Percentiles rank a stretch among this genome's conserved stretches.
These are phyloP conservation scores for Chaetomium sp. DNA, from an alignment of 2,329 filamentous ascomycete genomes.

Conservation along the genomic window DNA sequence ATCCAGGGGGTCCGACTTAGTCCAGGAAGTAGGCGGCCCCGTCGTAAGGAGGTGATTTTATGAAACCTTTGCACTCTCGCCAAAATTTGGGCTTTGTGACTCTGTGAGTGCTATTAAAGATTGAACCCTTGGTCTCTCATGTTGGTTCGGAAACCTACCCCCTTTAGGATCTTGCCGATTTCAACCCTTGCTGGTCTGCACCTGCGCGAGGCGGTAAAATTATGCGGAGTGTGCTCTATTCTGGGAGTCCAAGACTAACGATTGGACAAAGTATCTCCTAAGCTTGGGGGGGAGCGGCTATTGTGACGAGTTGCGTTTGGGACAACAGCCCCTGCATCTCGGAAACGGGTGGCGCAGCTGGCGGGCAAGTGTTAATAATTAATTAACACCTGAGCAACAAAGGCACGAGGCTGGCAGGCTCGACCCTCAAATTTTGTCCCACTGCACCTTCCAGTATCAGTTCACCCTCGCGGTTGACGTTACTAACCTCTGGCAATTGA, in stretches of 20 bases:
- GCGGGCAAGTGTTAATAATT: not conserved
- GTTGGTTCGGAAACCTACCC: not conserved
- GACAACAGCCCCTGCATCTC: not conserved
- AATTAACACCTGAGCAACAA: not conserved
- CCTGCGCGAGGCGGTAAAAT: not conserved
- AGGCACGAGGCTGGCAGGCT: not conserved
- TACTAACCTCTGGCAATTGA: slow-evolving; percentile 1
- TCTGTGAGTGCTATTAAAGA: no score
- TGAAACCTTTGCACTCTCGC: no score
- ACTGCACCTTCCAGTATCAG: slow-evolving; percentile 5
- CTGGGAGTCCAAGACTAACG: not conserved
- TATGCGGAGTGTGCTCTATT: not conserved
- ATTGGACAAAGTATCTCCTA: not conserved
- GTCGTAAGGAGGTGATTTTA: no score
- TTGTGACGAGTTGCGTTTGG: not conserved
- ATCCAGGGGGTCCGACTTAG: no score
- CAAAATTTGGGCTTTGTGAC: no score
- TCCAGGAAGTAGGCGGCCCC: no score
- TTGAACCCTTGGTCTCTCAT: not conserved
- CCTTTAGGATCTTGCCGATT: not conserved
- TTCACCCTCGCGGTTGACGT: not conserved
- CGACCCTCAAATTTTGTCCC: not conserved
- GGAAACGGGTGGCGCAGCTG: not conserved
- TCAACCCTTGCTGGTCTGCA: not conserved
- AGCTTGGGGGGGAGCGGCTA: not conserved